phyloP scores from a whole-genome alignment of 148 eudicot genomes.

The Fagopyrum tataricum region DNA sequence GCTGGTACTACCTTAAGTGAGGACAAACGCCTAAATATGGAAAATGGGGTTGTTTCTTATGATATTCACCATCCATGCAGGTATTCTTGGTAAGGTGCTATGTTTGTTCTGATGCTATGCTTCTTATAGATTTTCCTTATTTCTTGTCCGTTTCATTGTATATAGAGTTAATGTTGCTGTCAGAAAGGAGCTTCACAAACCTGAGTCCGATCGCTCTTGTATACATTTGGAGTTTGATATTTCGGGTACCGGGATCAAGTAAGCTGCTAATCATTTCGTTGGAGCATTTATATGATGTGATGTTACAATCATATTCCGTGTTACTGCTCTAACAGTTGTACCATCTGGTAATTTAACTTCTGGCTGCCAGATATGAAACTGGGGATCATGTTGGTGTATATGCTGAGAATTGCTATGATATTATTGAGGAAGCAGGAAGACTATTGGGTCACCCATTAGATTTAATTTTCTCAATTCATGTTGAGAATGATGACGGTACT shows the following conservation, averaged over 20 bases:
- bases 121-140: too few species aligned
- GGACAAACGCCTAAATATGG: constrained; percentile 24
- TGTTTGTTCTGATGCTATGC: background rate
- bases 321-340: too few species aligned
- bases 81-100: constrained; percentile 25
- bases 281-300: too few species aligned
- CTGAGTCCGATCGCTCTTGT: constrained; percentile 87
- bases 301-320: too few species aligned
- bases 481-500: constrained; percentile 64
- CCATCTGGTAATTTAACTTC: background rate
- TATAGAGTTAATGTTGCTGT: constrained; percentile 71
- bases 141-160: constrained; percentile 5
- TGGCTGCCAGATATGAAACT: constrained; percentile 65
- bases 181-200: constrained; percentile 70
- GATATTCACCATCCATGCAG: constrained; percentile 96
- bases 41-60: constrained; percentile 56
- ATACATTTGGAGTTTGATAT: constrained; percentile 85
- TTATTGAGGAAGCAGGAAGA: constrained; percentile 69
- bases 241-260: constrained; percentile 56
- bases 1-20: constrained; percentile 24
- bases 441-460: constrained; percentile 60
- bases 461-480: constrained; percentile 54
- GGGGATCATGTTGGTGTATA: constrained; percentile 91
- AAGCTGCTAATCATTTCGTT: constrained; percentile 21
- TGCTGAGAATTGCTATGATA: constrained; percentile 65